Conservation (phyloP, 2,329 filamentous ascomycete genomes). For the Cytospora schulzeri region DNA sequence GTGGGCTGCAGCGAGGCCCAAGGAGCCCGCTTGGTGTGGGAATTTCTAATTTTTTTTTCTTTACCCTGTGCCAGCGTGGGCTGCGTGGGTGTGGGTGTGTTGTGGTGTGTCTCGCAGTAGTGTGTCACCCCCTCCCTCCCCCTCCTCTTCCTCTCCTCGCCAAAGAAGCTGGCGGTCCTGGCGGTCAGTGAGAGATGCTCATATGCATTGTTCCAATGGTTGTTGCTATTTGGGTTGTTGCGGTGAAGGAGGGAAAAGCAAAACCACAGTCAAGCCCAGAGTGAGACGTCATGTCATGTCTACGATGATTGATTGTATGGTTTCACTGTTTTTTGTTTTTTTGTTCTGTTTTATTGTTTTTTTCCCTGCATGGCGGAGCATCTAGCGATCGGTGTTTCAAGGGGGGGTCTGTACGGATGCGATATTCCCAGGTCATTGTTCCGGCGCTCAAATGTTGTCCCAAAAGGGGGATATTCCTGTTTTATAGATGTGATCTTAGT, state of each 20-base stretch:
- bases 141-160: background rate
- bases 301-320: background rate
- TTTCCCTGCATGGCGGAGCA: slow-evolving; percentile 19
- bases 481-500: background rate
- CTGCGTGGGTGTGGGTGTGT: slow-evolving; percentile 10
- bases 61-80: background rate
- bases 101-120: slow-evolving; percentile 4
- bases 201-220: slow-evolving; percentile 1
- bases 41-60: background rate
- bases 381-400: slow-evolving; percentile 21
- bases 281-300: slow-evolving; percentile 10
- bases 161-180: background rate
- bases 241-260: slow-evolving; percentile 17
- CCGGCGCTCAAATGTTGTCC: background rate
- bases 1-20: slow-evolving; percentile 19
- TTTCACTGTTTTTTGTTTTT: background rate
- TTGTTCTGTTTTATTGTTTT: slow-evolving; percentile 10
- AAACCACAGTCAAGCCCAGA: background rate
- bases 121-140: no score
- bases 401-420: slow-evolving; percentile 14
- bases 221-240: slow-evolving; percentile 6
- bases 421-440: slow-evolving; percentile 1
- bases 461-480: background rate
- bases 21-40: slow-evolving; percentile 21
- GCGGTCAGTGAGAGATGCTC: background rate